These are phyloP conservation scores for Leucocoprinus leucothites DNA, from an alignment of 768 basidiomycete genomes.

Conservation along the genomic window DNA sequence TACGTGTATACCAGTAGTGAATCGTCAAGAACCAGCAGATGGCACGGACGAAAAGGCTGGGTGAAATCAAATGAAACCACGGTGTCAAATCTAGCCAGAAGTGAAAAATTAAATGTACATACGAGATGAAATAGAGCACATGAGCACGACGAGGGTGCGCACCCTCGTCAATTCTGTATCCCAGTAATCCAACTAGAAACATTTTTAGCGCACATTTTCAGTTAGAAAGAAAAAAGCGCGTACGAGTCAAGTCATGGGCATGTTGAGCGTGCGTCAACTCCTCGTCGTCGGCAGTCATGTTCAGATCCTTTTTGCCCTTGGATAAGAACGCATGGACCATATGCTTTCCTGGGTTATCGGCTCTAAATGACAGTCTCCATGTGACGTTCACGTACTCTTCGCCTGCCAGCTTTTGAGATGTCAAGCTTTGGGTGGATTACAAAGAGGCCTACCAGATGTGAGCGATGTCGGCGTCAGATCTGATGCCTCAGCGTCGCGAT, in stretches of 20 bases:
- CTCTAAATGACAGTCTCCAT: constrained; percentile 30
- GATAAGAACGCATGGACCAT: constrained; percentile 14
- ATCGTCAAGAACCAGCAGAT: constrained; percentile 15
- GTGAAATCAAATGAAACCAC: background rate
- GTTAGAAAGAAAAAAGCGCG: background rate
- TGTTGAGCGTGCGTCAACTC: constrained; percentile 20
- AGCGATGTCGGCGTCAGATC: background rate
- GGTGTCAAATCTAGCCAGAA: too few species aligned
- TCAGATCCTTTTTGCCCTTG: background rate
- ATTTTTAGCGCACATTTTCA: background rate
- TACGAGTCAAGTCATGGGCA: constrained; percentile 22
- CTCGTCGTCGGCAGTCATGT: constrained; percentile 21
- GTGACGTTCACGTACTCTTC: constrained; percentile 25
- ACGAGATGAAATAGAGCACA: constrained; percentile 15
- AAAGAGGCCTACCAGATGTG: too few species aligned
- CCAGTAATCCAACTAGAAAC: constrained; percentile 23
- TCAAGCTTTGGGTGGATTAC: too few species aligned
- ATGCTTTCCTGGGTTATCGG: constrained; percentile 20
- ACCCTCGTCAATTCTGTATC: constrained; percentile 25
- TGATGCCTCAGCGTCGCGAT: constrained; percentile 24
- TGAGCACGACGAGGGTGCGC: constrained; percentile 25
- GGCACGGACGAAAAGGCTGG: constrained; percentile 15
- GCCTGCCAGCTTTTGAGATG: too few species aligned
- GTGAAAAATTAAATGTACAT: too few species aligned
- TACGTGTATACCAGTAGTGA: constrained; percentile 32